Conservation (phyloP, 331 rosid species). For the Arachis monticola region DNA sequence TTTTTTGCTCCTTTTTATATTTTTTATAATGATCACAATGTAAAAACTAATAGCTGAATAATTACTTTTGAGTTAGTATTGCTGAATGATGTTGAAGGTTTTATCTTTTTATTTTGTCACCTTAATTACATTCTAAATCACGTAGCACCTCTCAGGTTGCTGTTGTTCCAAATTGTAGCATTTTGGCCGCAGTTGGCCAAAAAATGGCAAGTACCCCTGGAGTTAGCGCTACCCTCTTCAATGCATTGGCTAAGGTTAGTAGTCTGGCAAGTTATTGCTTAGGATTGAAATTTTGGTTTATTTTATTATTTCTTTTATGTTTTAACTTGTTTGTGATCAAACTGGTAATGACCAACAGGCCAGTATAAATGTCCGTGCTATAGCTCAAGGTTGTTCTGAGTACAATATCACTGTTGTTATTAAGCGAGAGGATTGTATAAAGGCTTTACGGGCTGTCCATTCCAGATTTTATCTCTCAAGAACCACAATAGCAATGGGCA, state of each 20-base stretch:
- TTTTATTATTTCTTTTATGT: slow-evolving; percentile 13
- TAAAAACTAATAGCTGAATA: background rate
- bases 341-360: slow-evolving; percentile 66
- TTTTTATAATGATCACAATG: slow-evolving; percentile 16
- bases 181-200: slow-evolving; percentile 98
- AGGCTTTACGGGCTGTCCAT: slow-evolving; percentile 95
- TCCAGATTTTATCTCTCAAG: slow-evolving; percentile 93
- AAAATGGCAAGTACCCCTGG: slow-evolving; percentile 99
- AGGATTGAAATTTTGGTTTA: slow-evolving; percentile 20
- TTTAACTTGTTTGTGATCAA: slow-evolving; percentile 19
- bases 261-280: slow-evolving; percentile 10
- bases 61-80: slow-evolving; percentile 22
- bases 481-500: slow-evolving; percentile 96
- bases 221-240: slow-evolving; percentile 97
- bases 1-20: slow-evolving; percentile 19
- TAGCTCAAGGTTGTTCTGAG: slow-evolving; percentile 99
- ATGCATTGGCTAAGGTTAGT: slow-evolving; percentile 92
- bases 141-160: slow-evolving; percentile 68
- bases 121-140: slow-evolving; percentile 35
- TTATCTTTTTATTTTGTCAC: slow-evolving; percentile 18
- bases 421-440: slow-evolving; percentile 92
- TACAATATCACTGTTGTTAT: slow-evolving; percentile 91
- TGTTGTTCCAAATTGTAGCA: slow-evolving; percentile 87
- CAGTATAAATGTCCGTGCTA: slow-evolving; percentile 92
- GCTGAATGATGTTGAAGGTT: slow-evolving; percentile 32